Conservation (phyloP, 2,329 filamentous ascomycete genomes). For the Conoideocrella luteorostrata region DNA sequence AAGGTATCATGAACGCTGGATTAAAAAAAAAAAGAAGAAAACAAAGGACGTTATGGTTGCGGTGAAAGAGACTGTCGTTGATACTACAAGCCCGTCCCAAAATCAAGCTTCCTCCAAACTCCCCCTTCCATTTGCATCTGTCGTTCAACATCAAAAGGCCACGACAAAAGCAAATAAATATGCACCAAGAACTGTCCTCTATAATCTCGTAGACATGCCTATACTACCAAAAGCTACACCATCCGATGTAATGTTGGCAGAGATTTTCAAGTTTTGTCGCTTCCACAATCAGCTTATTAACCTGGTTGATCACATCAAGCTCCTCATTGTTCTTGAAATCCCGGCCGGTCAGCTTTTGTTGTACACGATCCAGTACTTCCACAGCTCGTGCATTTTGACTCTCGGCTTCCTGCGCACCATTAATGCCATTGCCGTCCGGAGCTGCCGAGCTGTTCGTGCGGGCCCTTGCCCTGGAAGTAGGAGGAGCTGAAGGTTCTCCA, state of each 20-base stretch:
- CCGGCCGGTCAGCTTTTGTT: constrained; percentile 89
- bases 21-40: neutral
- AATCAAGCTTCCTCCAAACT: constrained; percentile 3
- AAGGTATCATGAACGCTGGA: constrained; percentile 4
- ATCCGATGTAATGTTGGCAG: constrained; percentile 98
- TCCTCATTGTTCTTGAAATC: constrained; percentile 88
- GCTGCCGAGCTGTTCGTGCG: constrained; percentile 53
- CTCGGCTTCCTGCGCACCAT: constrained; percentile 52
- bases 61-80: neutral
- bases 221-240: constrained; percentile 99
- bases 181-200: neutral
- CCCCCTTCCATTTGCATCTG: neutral
- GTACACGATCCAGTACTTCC: constrained; percentile 84
- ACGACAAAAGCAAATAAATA: neutral
- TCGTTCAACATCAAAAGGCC: neutral
- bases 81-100: constrained; percentile 1
- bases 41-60: too few relatives aligned
- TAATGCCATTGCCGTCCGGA: constrained; percentile 27
- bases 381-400: constrained; percentile 89
- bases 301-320: constrained; percentile 77
- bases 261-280: constrained; percentile 96
- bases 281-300: constrained; percentile 90
- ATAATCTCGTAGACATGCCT: constrained; percentile 12
- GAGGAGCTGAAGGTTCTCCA: constrained; percentile 38
- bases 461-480: constrained; percentile 44